A percentile compares a stretch with the other conserved stretches of the same genome.
Evolutionary conservation across 192 early-diverging fungal species (phyloP).

Genomic region (Ambispora gerdemannii): DNA sequence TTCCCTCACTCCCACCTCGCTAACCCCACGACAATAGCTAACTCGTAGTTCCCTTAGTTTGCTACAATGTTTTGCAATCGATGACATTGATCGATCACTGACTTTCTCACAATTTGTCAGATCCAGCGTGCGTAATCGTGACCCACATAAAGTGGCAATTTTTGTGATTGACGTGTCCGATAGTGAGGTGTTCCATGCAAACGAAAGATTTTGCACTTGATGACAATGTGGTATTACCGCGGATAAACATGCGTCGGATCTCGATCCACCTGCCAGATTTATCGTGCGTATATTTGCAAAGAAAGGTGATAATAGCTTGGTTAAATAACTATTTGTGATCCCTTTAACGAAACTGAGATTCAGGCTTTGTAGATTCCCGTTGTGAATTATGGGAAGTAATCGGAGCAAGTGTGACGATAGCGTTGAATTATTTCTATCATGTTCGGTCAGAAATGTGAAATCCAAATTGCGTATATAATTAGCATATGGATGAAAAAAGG

Average conservation of each 20-base stretch:
- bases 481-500: slow-evolving; percentile 15
- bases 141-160: slow-evolving; percentile 10
- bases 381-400: slow-evolving; percentile 25
- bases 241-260: slow-evolving; percentile 24
- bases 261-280: slow-evolving; percentile 24
- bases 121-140: slow-evolving; percentile 19
- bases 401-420: slow-evolving; percentile 27
- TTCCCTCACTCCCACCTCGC: slow-evolving; percentile 17
- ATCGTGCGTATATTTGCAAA: slow-evolving; percentile 13
- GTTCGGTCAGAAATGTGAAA: slow-evolving; percentile 24
- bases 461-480: slow-evolving; percentile 24
- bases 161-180: slow-evolving; percentile 23
- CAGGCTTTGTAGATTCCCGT: slow-evolving; percentile 12
- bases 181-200: slow-evolving; percentile 29
- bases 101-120: slow-evolving; percentile 33
- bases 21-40: slow-evolving; percentile 30
- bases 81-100: slow-evolving; percentile 18
- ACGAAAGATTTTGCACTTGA: slow-evolving; percentile 22
- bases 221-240: slow-evolving; percentile 25
- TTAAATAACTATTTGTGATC: slow-evolving; percentile 29
- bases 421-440: slow-evolving; percentile 28
- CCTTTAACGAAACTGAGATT: slow-evolving; percentile 29
- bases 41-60: slow-evolving; percentile 27
- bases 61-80: slow-evolving; percentile 21
- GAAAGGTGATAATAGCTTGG: slow-evolving; percentile 28